Evolutionary conservation across 176 grass and related monocot genomes (phyloP), one percentile per base, ranked within the genome.

Genomic region (Lolium multiflorum): DNA sequence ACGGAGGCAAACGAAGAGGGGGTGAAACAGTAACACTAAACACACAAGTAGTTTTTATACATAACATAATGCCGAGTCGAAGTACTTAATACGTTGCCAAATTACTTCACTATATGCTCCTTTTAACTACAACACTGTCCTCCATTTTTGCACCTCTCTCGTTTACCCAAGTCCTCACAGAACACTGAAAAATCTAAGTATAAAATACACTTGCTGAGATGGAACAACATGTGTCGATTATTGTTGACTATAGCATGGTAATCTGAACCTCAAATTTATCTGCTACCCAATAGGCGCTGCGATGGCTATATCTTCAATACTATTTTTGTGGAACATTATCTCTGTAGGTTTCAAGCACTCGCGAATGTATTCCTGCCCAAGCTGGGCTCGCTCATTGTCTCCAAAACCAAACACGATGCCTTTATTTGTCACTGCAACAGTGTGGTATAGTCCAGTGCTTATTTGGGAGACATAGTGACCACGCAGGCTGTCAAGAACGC

Each of bases 391-490:
- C 82, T 99, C 97, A 54, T 99, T 99, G 74, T 99, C 97, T 22
- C 97, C 97, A 80, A 99, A 99, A 17, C 97, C 97, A 71, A 99
- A 97, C 17, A 99, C 92, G 8, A 97, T 84, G 52, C 97, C 97
- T 57, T 83, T 96, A 69, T 87, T 94, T 39, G 97, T 97, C 60
- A 99, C 87, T 11, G 94, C 97, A 72, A 99, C 97, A 46, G 94
- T 97, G 74, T 99, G 97, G 78, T 99, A 99, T 46, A 99, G 79
- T 31, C 97, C 97, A 20, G 97, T 99, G 83, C 94, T 99, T 79
- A 99, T 94, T 83, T 99, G 97, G 39, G 97, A 92, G 37, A 99
- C 89, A 7, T 85, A 87, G 77, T 97, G 94, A 28, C 83, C 90
- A 35, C 46, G 66, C 61, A 99, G 88, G 66, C 89, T 93, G n/a